Evolutionary conservation across 2,329 filamentous ascomycete species (phyloP), one percentile per base, ranked within the genome.

Genomic region (Phoma sp.): DNA sequence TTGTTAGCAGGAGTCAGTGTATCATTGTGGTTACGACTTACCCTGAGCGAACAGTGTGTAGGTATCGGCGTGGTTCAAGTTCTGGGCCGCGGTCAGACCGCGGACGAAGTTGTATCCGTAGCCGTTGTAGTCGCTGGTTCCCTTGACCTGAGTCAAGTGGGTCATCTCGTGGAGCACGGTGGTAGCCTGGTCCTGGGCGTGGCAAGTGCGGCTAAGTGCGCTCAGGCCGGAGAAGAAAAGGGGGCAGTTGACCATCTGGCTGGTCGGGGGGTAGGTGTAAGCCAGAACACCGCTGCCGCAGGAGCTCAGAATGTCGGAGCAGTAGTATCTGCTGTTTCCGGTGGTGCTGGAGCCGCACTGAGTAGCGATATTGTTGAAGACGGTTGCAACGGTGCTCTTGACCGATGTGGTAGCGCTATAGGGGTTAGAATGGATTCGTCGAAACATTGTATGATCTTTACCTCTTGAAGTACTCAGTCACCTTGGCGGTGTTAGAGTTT

Each of bases 391-490:
- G 1, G 76, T 77, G 40, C 66, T 75, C 26, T 81, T 79, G n/a
- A n/a, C n/a, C n/a, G n/a, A n/a, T n/a, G n/a, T n/a, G n/a, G n/a
- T n/a, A n/a, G n/a, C n/a, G n/a, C n/a, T n/a, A n/a, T n/a, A n/a
- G n/a, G n/a, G n/a, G n/a, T n/a, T n/a, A n/a, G n/a, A n/a, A n/a
- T n/a, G n/a, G n/a, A n/a, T n/a, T n/a, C n/a, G n/a, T n/a, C n/a
- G n/a, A n/a, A n/a, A n/a, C n/a, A n/a, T n/a, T n/a, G n/a, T n/a
- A n/a, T n/a, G n/a, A n/a, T n/a, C n/a, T n/a, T n/a, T n/a, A n/a
- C n/a, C n/a, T n/a, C 74, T 86, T 87, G 80, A 88, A 89, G 77
- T 85, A 89, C 73, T 87, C 83, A 25, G 72, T 74, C 66, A 87
- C 84, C 59, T 74, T 69, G 3, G 79, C 77, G 0, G 76, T 61